Evolutionary conservation across 345 rosid genomes (phyloP).

Genomic region (Gynandropsis gynandra): DNA sequence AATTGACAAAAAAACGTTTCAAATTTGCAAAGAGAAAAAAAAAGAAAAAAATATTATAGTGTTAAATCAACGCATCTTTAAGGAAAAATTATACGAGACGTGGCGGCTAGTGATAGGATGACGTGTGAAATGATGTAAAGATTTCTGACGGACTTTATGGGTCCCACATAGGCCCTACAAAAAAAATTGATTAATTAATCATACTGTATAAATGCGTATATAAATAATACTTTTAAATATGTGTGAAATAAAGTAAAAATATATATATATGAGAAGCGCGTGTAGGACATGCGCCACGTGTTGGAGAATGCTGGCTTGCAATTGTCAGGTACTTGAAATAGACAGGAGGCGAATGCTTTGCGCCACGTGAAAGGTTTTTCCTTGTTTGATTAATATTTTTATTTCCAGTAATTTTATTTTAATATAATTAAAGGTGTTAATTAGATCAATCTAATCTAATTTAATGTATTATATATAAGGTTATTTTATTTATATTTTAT

Average conservation of each 20-base stretch:
- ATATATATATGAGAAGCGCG: conserved; percentile 3
- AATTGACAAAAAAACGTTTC: too few species aligned
- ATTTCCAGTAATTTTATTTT: neutral
- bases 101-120: conserved; percentile 21
- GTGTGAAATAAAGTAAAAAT: neutral
- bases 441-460: neutral
- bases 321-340: conserved; percentile 28
- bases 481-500: too few species aligned
- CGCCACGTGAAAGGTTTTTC: conserved; percentile 26
- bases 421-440: neutral
- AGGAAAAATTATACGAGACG: conserved; percentile 10
- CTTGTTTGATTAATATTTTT: conserved; percentile 2
- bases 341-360: conserved; percentile 28
- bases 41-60: conserved; percentile 6
- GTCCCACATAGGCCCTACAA: conserved; percentile 2
- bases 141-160: conserved; percentile 10
- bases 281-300: conserved; percentile 21
- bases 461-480: too few species aligned
- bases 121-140: conserved; percentile 13
- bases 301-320: conserved; percentile 8
- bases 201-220: too few species aligned
- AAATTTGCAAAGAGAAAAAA: too few species aligned
- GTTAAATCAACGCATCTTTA: too few species aligned
- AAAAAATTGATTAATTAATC: too few species aligned
- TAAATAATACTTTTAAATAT: too few species aligned